Evolutionary conservation across 2,329 filamentous ascomycete species (phyloP), one percentile per base, ranked within the genome.

Genomic region (Cordyceps tenuipes): DNA sequence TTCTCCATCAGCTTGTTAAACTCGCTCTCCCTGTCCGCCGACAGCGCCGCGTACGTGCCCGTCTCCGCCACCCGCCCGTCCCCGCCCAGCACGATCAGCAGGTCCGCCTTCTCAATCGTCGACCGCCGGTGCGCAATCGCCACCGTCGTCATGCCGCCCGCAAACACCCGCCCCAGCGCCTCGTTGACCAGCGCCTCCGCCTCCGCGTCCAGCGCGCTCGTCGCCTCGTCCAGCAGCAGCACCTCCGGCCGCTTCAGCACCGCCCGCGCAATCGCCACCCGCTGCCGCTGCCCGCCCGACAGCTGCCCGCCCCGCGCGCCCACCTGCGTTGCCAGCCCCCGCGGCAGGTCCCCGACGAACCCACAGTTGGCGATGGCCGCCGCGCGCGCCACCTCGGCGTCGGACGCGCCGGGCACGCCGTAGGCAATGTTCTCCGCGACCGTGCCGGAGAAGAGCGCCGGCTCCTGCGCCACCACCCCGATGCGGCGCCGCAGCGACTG

Each of bases 1-100:
- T 92, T 97, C 74, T 97, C 93, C 94, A 99, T 99, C 59, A 99
- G 79, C 75, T 88, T 93, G 67, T 86, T 93, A 70, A 99, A 99
- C 3, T 91, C 91, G 57, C 93, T 95, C 10, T 88, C 77, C n/a
- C 83, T 82, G 61, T 90, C 84, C 5, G 82, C 79, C 56, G 86
- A 89, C 21, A 99, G 82, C 64, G 90, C 82, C 29, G 80, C 76
- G 71, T 96, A 99, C 60, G 87, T 88, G 60, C 94, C 94, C 64
- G 89, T 89, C 72, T 99, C 93, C 3, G 93, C 93, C 5, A 99
- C 93, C 62, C 82, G 87, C 63, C 94, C 95, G 68, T 97, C 87
- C 60, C 82, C 85, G 62, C 88, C 88, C 46, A 99, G 86, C 39
- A 96, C 93, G 66, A 99, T 94, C 70, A 99, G 95, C 64, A 87